Conservation (phyloP, 179 eudicot genomes). For the Vitellaria paradoxa region DNA sequence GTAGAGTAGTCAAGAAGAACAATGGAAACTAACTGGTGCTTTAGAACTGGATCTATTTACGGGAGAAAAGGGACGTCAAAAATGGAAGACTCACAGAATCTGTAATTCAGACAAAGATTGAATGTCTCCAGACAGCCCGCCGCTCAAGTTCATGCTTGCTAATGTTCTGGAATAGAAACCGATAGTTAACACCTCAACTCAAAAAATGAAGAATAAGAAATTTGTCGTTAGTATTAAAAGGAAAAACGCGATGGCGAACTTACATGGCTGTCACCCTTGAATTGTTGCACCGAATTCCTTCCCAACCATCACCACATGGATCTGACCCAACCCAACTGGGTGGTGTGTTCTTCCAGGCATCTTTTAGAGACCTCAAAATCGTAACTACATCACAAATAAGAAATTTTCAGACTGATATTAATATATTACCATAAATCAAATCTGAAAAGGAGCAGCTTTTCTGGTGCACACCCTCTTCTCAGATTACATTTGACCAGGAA, state of each 20-base stretch:
- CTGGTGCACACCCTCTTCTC: too few relatives aligned
- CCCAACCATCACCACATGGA: conserved; percentile 58
- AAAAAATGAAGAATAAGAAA: conserved; percentile 3
- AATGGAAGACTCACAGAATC: conserved; percentile 48
- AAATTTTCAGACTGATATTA: neutral
- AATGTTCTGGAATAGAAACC: conserved; percentile 41
- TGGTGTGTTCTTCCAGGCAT: conserved; percentile 29
- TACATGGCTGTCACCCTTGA: conserved; percentile 66
- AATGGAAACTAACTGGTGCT: neutral
- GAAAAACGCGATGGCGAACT: conserved; percentile 7
- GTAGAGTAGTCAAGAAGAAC: neutral
- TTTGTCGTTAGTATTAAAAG: neutral
- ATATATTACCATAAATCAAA: neutral
- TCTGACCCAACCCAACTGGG: conserved; percentile 38
- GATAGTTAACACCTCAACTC: conserved; percentile 1
- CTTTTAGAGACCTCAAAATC: conserved; percentile 24
- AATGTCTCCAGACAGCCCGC: conserved; percentile 68
- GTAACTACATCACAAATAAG: conserved; percentile 18
- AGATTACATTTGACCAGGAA: neutral
- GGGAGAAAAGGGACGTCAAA: neutral
- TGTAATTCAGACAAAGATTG: conserved; percentile 46
- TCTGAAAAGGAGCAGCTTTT: neutral
- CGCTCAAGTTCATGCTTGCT: conserved; percentile 57
- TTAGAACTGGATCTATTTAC: neutral
- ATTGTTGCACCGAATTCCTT: conserved; percentile 55